Conservation (phyloP, 208 protist genomes). For the Borovskyia barvae region DNA sequence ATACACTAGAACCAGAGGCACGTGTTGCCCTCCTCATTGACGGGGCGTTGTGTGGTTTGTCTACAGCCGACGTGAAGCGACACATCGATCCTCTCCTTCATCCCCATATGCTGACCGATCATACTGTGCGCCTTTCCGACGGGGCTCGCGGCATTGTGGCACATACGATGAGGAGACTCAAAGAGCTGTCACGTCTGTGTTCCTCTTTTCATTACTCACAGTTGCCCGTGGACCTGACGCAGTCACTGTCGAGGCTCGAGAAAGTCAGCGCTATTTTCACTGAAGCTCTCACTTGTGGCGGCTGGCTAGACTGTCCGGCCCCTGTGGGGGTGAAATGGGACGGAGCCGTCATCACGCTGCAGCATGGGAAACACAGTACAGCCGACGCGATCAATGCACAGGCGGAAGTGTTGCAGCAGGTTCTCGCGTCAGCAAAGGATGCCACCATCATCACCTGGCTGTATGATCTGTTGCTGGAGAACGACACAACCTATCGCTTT, state of each 20-base stretch:
- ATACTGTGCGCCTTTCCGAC: slow-evolving; percentile 25
- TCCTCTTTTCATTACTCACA: slow-evolving; percentile 36
- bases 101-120: slow-evolving; percentile 11
- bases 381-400: slow-evolving; percentile 47
- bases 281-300: slow-evolving; percentile 26
- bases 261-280: slow-evolving; percentile 21
- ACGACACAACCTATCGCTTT: slow-evolving; percentile 13
- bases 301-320: slow-evolving; percentile 50
- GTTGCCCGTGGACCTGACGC: slow-evolving; percentile 32
- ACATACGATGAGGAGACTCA: slow-evolving; percentile 26
- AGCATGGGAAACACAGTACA: slow-evolving; percentile 10
- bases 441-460: slow-evolving; percentile 53
- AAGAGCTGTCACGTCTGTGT: slow-evolving; percentile 34
- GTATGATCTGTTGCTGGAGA: slow-evolving; percentile 42
- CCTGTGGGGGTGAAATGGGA: slow-evolving; percentile 14
- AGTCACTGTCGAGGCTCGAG: slow-evolving; percentile 15
- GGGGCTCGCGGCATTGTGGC: slow-evolving; percentile 28
- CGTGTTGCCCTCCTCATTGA: slow-evolving; percentile 35
- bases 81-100: slow-evolving; percentile 27
- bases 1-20: slow-evolving; percentile 16
- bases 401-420: slow-evolving; percentile 38
- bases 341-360: slow-evolving; percentile 4
- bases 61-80: slow-evolving; percentile 14
- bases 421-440: slow-evolving; percentile 38
- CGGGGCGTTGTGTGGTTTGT: slow-evolving; percentile 26